These are phyloP conservation scores for Fusarium nematophilum DNA, from an alignment of 2,329 filamentous ascomycete species.

Conservation along the genomic window DNA sequence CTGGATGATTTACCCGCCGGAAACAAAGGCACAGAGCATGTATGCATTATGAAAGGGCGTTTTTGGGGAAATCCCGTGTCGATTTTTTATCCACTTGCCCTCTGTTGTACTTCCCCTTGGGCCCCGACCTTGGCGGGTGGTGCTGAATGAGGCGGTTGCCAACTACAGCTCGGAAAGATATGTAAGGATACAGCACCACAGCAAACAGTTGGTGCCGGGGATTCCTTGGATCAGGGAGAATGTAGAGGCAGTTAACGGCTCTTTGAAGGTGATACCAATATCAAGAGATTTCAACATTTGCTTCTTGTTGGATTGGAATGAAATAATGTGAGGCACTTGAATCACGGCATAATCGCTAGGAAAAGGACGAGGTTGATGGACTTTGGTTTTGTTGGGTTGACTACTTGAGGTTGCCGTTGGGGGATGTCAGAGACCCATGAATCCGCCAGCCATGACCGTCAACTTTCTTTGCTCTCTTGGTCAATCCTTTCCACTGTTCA, in stretches of 20 bases:
- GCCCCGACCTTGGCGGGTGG: no score
- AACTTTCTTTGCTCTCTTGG: background rate
- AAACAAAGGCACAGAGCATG: slow-evolving; percentile 31
- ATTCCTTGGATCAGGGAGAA: background rate
- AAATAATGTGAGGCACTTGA: background rate
- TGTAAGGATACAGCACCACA: background rate
- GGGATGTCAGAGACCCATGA: background rate
- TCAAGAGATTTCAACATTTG: background rate
- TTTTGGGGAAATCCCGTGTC: slow-evolving; percentile 24
- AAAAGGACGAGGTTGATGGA: background rate
- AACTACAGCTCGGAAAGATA: no score
- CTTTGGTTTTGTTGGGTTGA: background rate
- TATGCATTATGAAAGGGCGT: slow-evolving; percentile 44
- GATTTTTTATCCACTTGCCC: slow-evolving; percentile 18
- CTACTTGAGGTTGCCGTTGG: background rate
- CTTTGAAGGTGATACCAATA: background rate
- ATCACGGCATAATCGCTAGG: background rate
- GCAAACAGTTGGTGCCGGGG: background rate
- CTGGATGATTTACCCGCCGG: slow-evolving; percentile 17
- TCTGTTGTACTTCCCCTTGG: background rate
- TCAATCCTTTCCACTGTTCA: background rate
- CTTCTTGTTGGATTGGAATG: no score
- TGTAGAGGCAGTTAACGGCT: background rate
- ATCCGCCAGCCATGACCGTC: background rate
- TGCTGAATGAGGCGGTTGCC: no score